Percentiles rank a stretch among this genome's conserved stretches.
phyloP scores from a whole-genome alignment of 1,284 basidiomycete species.

The Xerocomus minutiporus region DNA sequence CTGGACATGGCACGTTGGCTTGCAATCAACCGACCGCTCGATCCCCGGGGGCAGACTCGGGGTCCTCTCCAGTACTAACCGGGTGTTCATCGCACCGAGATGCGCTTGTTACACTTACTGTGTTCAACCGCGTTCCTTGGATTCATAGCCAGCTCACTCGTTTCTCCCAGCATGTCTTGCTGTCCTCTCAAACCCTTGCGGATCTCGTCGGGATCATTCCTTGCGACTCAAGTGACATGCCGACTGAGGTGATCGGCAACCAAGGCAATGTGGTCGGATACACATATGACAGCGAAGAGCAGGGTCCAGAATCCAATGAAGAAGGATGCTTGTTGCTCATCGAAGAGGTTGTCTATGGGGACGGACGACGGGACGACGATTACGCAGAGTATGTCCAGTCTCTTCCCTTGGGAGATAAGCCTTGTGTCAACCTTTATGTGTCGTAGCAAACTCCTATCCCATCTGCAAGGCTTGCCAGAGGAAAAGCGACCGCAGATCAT shows the following conservation, averaged over 20 bases:
- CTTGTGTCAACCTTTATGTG: not conserved
- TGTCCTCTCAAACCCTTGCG: conserved; percentile 69
- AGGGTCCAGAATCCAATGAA: conserved; percentile 16
- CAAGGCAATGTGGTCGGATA: conserved; percentile 38
- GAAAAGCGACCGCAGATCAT: conserved; percentile 32
- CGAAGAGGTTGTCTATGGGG: conserved; percentile 55
- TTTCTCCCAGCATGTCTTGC: conserved; percentile 60
- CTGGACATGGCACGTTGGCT: conserved; percentile 17
- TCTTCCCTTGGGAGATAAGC: not conserved
- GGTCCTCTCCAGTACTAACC: not conserved
- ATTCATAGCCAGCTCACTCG: conserved; percentile 55
- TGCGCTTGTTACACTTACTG: conserved; percentile 53
- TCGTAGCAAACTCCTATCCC: conserved; percentile 49
- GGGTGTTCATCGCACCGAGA: conserved; percentile 28
- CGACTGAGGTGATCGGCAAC: conserved; percentile 36
- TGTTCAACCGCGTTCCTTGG: conserved; percentile 59
- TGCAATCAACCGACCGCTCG: conserved; percentile 14
- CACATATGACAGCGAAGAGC: conserved; percentile 17
- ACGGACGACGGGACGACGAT: conserved; percentile 43
- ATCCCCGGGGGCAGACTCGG: not conserved
- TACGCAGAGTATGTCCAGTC: conserved; percentile 53
- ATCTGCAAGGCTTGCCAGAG: conserved; percentile 37
- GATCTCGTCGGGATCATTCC: conserved; percentile 60
- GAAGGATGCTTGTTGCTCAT: conserved; percentile 53
- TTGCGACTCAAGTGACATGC: conserved; percentile 57